Evolutionary conservation across 169 alveolate species (phyloP).

Genomic region (Plasmodium vivax): DNA sequence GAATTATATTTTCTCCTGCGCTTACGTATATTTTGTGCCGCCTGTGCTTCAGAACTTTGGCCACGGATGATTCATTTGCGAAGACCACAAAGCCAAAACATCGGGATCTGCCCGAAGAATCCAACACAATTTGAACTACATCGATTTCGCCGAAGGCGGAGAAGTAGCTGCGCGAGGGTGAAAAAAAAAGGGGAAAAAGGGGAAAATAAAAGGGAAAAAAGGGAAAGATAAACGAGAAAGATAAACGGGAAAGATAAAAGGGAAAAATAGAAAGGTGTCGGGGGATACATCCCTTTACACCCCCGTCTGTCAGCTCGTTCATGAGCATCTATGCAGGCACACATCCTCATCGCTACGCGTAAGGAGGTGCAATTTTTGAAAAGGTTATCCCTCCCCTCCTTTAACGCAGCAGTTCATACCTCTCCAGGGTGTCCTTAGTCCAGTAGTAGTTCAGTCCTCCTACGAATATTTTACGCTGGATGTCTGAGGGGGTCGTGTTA

Average conservation of each 20-base stretch:
- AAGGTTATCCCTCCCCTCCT: neutral
- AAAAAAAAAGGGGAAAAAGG: neutral
- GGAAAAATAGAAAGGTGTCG: neutral
- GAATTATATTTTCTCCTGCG: neutral
- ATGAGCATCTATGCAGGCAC: neutral
- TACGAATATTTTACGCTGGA: slow-evolving; percentile 57
- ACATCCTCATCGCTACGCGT: neutral
- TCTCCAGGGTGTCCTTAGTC: slow-evolving; percentile 70
- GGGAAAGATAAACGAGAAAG: neutral
- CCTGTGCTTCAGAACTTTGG: slow-evolving; percentile 55
- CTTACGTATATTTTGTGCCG: slow-evolving; percentile 54
- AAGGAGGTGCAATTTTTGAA: neutral
- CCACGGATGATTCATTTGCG: slow-evolving; percentile 45
- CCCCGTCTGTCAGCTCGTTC: neutral
- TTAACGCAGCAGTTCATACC: slow-evolving; percentile 14
- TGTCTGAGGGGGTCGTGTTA: slow-evolving; percentile 65
- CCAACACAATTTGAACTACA: slow-evolving; percentile 59
- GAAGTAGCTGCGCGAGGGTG: slow-evolving; percentile 24
- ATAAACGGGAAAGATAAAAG: neutral
- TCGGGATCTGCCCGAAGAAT: slow-evolving; percentile 64
- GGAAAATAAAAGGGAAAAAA: neutral
- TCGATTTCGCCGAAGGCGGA: slow-evolving; percentile 54
- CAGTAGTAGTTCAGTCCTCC: slow-evolving; percentile 63
- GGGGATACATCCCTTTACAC: neutral
- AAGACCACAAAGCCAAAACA: slow-evolving; percentile 69